phyloP scores from a whole-genome alignment of 1,139 yeast species.

The Schwanniomyces etchellsii region DNA sequence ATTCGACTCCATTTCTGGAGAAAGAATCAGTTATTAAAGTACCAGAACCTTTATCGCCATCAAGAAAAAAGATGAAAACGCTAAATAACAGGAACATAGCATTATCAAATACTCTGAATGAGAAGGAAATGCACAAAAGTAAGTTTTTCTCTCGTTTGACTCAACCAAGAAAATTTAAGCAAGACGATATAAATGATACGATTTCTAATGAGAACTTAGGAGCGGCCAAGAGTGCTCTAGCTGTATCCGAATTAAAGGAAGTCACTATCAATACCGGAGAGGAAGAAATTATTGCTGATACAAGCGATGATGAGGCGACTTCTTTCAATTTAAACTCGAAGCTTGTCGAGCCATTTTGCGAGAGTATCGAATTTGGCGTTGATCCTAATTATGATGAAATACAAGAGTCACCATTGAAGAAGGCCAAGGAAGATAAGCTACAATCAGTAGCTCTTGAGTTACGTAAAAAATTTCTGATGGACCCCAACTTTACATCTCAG shows the following conservation, averaged over 20 bases:
- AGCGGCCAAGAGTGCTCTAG: background rate
- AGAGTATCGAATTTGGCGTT: constrained; percentile 8
- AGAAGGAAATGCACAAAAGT: background rate
- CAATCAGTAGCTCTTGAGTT: constrained; percentile 16
- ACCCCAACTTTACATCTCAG: background rate
- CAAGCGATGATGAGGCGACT: too few relatives aligned
- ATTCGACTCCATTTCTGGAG: too few relatives aligned
- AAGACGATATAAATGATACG: background rate
- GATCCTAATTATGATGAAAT: constrained; percentile 34
- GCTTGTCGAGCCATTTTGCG: too few relatives aligned
- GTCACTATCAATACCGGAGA: too few relatives aligned
- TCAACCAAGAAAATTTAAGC: too few relatives aligned
- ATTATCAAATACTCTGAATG: background rate
- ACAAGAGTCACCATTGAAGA: constrained; percentile 42
- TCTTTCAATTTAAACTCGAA: too few relatives aligned
- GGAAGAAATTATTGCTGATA: background rate
- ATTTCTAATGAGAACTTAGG: constrained; percentile 1
- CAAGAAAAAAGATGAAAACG: too few relatives aligned
- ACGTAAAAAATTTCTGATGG: constrained; percentile 24
- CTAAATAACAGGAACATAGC: too few relatives aligned
- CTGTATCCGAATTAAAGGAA: too few relatives aligned
- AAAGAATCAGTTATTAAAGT: too few relatives aligned
- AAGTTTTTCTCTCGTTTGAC: background rate
- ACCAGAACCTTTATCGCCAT: too few relatives aligned
- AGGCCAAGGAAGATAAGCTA: constrained; percentile 7